Conservation (phyloP, 2,329 filamentous ascomycete species). For the Elsinoe fawcettii region DNA sequence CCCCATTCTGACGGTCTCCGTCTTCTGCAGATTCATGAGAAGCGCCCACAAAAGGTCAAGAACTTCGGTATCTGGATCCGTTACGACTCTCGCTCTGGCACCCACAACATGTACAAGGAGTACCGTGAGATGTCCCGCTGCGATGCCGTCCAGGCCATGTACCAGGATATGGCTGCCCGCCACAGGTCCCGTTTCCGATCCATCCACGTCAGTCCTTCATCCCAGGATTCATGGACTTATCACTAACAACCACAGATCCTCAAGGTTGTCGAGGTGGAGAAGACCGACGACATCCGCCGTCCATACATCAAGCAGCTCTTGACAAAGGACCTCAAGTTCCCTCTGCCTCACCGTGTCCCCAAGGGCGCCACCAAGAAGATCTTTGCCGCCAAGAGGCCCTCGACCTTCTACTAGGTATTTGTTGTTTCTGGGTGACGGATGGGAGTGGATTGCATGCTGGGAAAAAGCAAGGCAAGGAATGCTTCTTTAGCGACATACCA, state of each 20-base stretch:
- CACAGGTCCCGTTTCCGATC: constrained; percentile 97
- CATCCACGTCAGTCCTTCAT: constrained; percentile 72
- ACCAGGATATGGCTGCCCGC: constrained; percentile 99
- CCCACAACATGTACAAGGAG: constrained; percentile 99
- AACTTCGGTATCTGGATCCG: constrained; percentile 99
- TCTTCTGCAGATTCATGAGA: constrained; percentile 76
- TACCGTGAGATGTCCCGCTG: constrained; percentile 98
- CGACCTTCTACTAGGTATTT: constrained; percentile 87
- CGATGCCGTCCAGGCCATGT: constrained; percentile 91
- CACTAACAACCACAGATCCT: constrained; percentile 60
- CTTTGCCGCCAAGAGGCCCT: constrained; percentile 86
- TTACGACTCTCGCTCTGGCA: constrained; percentile 98
- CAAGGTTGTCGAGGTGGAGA: constrained; percentile 95
- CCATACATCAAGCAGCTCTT: constrained; percentile 99
- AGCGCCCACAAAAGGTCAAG: constrained; percentile 99
- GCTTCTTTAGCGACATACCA: constrained; percentile 16
- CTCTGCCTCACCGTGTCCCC: constrained; percentile 90
- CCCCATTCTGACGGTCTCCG: constrained; percentile 19
- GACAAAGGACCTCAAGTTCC: constrained; percentile 93
- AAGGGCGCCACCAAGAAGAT: constrained; percentile 80
- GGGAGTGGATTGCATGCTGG: constrained; percentile 6
- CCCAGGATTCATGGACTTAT: not conserved
- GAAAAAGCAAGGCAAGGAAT: constrained; percentile 8
- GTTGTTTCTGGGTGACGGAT: constrained; percentile 8
- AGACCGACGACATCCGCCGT: constrained; percentile 88